phyloP scores from a whole-genome alignment of 1,139 yeast species.

The Yamadazyma siamensis region DNA sequence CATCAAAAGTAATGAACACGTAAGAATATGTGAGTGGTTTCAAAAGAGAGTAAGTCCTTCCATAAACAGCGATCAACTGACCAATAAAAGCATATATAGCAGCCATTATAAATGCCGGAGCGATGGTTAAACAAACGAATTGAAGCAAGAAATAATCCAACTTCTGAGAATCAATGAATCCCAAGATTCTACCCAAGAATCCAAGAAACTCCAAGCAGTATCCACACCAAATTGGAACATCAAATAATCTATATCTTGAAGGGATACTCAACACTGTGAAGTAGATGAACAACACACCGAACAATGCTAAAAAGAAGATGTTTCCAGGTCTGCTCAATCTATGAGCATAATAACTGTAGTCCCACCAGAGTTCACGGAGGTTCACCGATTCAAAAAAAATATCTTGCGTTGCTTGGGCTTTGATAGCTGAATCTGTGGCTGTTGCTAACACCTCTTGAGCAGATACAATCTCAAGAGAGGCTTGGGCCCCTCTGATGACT shows the following conservation, averaged over 20 bases:
- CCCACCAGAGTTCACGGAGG: conserved; percentile 24
- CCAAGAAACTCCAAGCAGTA: conserved; percentile 49
- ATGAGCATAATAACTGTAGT: conserved; percentile 23
- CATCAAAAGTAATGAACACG: conserved; percentile 33
- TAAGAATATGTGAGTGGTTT: conserved; percentile 35
- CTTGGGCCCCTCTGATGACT: conserved; percentile 34
- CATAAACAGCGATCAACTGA: conserved; percentile 29
- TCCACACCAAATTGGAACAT: conserved; percentile 28
- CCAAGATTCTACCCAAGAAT: conserved; percentile 57
- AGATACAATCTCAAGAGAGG: conserved; percentile 31
- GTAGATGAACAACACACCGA: conserved; percentile 21
- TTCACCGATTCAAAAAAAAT: conserved; percentile 32
- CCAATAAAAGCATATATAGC: conserved; percentile 36
- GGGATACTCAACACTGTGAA: conserved; percentile 16
- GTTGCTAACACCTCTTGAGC: conserved; percentile 38
- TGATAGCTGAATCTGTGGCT: conserved; percentile 27
- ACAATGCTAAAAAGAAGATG: conserved; percentile 27
- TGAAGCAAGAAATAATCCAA: conserved; percentile 27
- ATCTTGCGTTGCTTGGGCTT: conserved; percentile 29
- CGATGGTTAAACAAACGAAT: conserved; percentile 32
- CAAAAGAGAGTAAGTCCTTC: conserved; percentile 22
- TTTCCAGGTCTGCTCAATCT: conserved; percentile 27
- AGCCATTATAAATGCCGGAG: conserved; percentile 42
- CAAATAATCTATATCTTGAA: conserved; percentile 29
- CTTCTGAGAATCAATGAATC: conserved; percentile 37